These are phyloP conservation scores for Metschnikowia bowlesiae DNA, from an alignment of 805 yeast genomes.

Conservation along the genomic window DNA sequence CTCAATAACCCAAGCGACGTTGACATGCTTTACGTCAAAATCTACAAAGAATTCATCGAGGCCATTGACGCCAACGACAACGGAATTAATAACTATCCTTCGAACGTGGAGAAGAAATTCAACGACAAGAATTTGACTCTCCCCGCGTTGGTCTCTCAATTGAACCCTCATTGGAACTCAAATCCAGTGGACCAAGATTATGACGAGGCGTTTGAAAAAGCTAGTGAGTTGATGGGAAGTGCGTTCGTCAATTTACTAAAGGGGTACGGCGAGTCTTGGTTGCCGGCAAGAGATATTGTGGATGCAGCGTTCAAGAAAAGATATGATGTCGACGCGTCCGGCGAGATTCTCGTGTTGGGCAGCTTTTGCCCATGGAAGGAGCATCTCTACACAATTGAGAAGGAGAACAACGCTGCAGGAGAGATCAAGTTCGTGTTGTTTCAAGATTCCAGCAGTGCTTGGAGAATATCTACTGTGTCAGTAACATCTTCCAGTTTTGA, in stretches of 20 bases:
- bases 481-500: slow-evolving; percentile 71
- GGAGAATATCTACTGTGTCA: slow-evolving; percentile 94
- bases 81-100: slow-evolving; percentile 70
- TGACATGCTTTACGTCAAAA: slow-evolving; percentile 62
- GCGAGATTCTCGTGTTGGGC: slow-evolving; percentile 70
- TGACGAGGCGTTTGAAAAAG: slow-evolving; percentile 63
- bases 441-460: slow-evolving; percentile 61
- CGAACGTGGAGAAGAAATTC: slow-evolving; percentile 57
- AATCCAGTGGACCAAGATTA: slow-evolving; percentile 60
- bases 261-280: slow-evolving; percentile 79
- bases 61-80: slow-evolving; percentile 95
- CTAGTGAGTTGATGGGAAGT: slow-evolving; percentile 78
- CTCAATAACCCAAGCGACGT: slow-evolving; percentile 37
- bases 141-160: slow-evolving; percentile 69
- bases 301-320: slow-evolving; percentile 64
- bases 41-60: slow-evolving; percentile 86
- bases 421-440: slow-evolving; percentile 73
- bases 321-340: slow-evolving; percentile 56
- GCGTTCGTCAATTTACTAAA: slow-evolving; percentile 66
- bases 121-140: slow-evolving; percentile 69
- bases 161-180: slow-evolving; percentile 84
- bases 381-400: slow-evolving; percentile 74
- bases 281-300: slow-evolving; percentile 82
- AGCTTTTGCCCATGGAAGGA: slow-evolving; percentile 93
- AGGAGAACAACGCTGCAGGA: slow-evolving; percentile 49